A percentile compares a stretch with the other conserved stretches of the same genome.
Conservation (phyloP, 805 yeast species). For the Lipomyces orientalis region DNA sequence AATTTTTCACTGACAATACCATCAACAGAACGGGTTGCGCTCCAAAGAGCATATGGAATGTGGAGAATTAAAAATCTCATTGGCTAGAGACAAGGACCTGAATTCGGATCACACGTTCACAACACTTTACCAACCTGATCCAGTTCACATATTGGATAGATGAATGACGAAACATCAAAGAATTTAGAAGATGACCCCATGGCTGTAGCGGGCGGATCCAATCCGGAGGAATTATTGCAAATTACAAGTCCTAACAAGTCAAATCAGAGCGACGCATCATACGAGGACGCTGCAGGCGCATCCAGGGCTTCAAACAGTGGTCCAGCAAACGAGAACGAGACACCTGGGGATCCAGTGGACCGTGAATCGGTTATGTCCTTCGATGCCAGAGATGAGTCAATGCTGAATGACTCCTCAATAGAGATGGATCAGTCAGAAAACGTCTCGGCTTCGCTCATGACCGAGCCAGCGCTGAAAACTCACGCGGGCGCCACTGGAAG, state of each 20-base stretch:
- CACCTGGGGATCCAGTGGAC: neutral
- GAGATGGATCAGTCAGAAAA: neutral
- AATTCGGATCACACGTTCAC: no score
- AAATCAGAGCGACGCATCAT: neutral
- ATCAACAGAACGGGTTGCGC: no score
- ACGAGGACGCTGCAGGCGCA: neutral
- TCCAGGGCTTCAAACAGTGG: neutral
- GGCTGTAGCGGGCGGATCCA: neutral
- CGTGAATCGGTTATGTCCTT: neutral
- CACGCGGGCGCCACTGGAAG: constrained; percentile 24
- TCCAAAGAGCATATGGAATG: no score
- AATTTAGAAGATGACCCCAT: neutral
- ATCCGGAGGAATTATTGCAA: neutral
- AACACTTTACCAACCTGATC: neutral
- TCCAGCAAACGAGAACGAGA: neutral
- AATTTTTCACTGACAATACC: no score
- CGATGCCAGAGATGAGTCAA: neutral
- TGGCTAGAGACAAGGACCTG: no score
- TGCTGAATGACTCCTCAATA: neutral
- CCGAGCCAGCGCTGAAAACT: neutral
- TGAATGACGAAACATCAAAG: neutral
- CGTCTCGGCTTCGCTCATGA: neutral
- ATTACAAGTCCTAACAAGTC: neutral
- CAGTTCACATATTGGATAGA: neutral
- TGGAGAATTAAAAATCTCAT: no score